phyloP scores from a whole-genome alignment of 1,284 basidiomycete genomes.

The Ustilago xerochloae region DNA sequence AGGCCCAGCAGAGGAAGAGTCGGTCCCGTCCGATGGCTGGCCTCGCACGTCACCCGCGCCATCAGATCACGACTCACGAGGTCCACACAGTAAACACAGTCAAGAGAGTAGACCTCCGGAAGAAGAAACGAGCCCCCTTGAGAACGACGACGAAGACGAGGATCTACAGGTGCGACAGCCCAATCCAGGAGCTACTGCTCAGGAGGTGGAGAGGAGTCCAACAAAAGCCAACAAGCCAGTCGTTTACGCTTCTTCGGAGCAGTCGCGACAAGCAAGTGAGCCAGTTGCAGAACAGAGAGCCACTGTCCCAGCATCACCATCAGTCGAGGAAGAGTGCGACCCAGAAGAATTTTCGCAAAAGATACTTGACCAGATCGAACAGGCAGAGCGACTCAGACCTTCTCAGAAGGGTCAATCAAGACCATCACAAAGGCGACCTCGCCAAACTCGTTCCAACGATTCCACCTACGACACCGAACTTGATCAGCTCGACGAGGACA shows the following conservation, averaged over 20 bases:
- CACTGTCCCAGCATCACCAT: background rate
- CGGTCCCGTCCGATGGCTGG: constrained; percentile 35
- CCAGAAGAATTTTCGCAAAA: constrained; percentile 18
- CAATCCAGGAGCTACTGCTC: constrained; percentile 8
- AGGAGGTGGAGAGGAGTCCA: constrained; percentile 23
- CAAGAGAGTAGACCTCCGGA: background rate
- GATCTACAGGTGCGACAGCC: constrained; percentile 28
- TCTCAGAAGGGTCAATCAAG: constrained; percentile 20
- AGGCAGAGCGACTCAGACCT: background rate
- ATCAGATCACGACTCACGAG: background rate
- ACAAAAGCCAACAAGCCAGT: constrained; percentile 12
- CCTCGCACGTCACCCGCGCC: constrained; percentile 8
- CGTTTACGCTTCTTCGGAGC: constrained; percentile 1
- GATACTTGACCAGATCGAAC: constrained; percentile 10
- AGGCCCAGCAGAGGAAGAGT: constrained; percentile 20
- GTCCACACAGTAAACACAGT: background rate
- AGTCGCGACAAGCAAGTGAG: background rate
- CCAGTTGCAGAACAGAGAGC: background rate
- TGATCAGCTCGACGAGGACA: constrained; percentile 16
- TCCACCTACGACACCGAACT: constrained; percentile 19
- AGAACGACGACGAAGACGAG: constrained; percentile 18
- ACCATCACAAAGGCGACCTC: background rate
- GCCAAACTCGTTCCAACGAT: background rate
- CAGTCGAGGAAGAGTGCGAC: constrained; percentile 38
- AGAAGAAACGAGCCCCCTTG: background rate